A percentile compares a stretch with the other conserved stretches of the same genome.
phyloP scores from a whole-genome alignment of 768 basidiomycete species.

The Exidia glandulosa region DNA sequence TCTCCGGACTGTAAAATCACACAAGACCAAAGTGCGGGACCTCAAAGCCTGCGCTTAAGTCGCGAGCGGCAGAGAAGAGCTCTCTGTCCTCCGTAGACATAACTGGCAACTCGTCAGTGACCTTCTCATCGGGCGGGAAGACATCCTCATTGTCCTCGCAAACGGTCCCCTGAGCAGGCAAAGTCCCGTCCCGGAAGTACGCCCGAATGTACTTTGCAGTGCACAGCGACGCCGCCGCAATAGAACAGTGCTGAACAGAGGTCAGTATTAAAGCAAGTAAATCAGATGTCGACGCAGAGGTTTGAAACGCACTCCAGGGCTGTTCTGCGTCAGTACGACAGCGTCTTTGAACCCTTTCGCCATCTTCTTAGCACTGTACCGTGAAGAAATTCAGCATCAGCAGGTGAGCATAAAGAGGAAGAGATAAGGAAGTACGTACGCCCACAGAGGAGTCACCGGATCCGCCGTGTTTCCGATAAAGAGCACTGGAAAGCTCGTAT shows the following conservation, averaged over 20 bases:
- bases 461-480: neutral
- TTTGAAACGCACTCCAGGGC: neutral
- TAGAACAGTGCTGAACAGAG: slow-evolving; percentile 1
- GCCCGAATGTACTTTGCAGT: neutral
- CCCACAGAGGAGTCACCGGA: neutral
- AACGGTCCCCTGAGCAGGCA: neutral
- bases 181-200: neutral
- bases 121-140: neutral
- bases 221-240: neutral
- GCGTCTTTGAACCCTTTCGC: neutral
- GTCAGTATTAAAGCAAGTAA: neutral
- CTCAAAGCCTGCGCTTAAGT: neutral
- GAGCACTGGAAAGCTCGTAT: slow-evolving; percentile 4
- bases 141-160: neutral
- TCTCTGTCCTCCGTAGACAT: neutral
- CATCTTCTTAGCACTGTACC: slow-evolving; percentile 1
- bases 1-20: no score
- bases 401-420: neutral
- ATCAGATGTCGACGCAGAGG: neutral
- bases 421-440: slow-evolving; percentile 2
- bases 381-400: neutral
- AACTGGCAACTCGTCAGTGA: no score
- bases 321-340: neutral
- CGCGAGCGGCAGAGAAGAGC: neutral
- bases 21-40: no score